These are phyloP conservation scores for Boletellus sp. DNA, from an alignment of 768 basidiomycete genomes.

Conservation along the genomic window DNA sequence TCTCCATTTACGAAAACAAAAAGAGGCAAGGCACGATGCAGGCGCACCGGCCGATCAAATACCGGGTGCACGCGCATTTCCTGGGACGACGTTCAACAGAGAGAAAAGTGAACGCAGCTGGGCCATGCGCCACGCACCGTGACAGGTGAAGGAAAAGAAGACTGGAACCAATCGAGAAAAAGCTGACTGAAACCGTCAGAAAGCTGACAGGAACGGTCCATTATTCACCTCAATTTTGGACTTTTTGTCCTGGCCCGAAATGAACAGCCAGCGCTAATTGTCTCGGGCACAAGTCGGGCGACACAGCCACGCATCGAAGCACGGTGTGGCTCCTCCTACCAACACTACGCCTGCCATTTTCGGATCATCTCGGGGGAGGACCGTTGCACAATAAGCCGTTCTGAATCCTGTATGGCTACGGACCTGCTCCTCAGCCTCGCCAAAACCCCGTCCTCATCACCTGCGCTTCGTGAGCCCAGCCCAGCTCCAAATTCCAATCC, in stretches of 20 bases:
- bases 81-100: too few species aligned
- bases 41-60: neutral
- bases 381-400: neutral
- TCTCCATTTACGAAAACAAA: slow-evolving; percentile 21
- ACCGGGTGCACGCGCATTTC: neutral
- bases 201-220: neutral
- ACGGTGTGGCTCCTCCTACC: neutral
- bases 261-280: slow-evolving; percentile 19
- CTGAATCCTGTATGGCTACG: neutral
- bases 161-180: too few species aligned
- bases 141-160: neutral
- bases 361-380: neutral
- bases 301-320: slow-evolving; percentile 17
- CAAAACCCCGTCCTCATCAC: neutral
- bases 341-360: slow-evolving; percentile 26
- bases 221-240: neutral
- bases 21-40: slow-evolving; percentile 5
- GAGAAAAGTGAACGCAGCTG: neutral
- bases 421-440: too few species aligned
- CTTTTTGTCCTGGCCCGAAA: slow-evolving; percentile 16
- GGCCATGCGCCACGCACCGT: neutral
- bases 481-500: neutral
- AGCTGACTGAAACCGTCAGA: neutral
- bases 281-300: slow-evolving; percentile 12
- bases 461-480: neutral